phyloP scores from a whole-genome alignment of 306 rosid species.

The Potentilla sterilis region DNA sequence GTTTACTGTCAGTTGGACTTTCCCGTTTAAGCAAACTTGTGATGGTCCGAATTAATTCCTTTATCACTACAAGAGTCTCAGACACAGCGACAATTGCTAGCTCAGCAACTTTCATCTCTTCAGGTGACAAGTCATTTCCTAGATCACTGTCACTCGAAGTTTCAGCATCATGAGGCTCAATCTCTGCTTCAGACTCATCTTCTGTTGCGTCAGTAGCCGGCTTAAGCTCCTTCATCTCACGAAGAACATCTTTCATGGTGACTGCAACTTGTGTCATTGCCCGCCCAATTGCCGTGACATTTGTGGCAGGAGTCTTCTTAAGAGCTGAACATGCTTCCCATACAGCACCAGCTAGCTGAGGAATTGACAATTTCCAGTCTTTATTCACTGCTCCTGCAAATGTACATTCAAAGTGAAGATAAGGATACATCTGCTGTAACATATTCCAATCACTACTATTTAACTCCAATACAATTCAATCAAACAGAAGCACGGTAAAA shows the following conservation, averaged over 20 bases:
- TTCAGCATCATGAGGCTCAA: constrained; percentile 37
- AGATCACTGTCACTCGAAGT: constrained; percentile 52
- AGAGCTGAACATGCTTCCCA: constrained; percentile 88
- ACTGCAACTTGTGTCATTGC: constrained; percentile 80
- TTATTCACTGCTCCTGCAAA: constrained; percentile 49
- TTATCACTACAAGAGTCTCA: constrained; percentile 48
- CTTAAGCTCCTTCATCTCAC: constrained; percentile 92
- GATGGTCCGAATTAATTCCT: constrained; percentile 77
- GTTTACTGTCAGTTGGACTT: constrained; percentile 43
- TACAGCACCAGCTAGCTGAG: constrained; percentile 73
- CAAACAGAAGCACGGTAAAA: no score
- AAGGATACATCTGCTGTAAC: not conserved
- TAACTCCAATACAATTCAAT: not conserved
- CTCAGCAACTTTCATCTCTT: constrained; percentile 79
- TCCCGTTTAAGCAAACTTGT: constrained; percentile 68
- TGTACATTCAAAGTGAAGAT: constrained; percentile 31
- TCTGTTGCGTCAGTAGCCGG: constrained; percentile 43
- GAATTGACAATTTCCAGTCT: constrained; percentile 47
- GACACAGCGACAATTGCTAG: constrained; percentile 55
- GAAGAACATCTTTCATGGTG: constrained; percentile 84
- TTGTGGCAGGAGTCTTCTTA: constrained; percentile 72
- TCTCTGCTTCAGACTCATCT: constrained; percentile 29
- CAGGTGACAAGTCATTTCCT: constrained; percentile 84
- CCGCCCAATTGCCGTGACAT: constrained; percentile 79
- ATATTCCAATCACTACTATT: not conserved